Conservation (phyloP, 345 rosid genomes). For the Rhodamnia argentea region DNA sequence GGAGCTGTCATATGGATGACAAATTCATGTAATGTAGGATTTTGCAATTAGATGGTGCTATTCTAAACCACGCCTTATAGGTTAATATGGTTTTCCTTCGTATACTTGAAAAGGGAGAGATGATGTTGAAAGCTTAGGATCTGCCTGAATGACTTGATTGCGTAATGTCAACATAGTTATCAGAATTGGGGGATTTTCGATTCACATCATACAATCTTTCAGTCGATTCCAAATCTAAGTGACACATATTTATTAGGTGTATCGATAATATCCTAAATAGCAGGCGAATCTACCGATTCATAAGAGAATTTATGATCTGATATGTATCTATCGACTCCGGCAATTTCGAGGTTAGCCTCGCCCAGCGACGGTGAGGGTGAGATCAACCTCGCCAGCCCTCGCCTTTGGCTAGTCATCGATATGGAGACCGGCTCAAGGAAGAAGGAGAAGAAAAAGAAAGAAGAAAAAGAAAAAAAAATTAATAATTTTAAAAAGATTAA, state of each 20-base stretch:
- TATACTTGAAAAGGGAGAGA: background rate
- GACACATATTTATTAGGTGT: background rate
- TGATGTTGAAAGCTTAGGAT: background rate
- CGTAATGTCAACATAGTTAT: background rate
- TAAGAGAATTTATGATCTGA: rapidly evolving
- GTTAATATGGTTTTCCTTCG: background rate
- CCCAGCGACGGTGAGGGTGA: too few species aligned
- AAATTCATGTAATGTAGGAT: background rate
- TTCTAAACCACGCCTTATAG: background rate
- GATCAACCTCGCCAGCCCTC: too few species aligned
- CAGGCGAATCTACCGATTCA: background rate
- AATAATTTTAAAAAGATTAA: too few species aligned
- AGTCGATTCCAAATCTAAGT: background rate
- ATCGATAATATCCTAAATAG: background rate
- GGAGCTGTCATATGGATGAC: too few species aligned
- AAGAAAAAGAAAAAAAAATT: too few species aligned
- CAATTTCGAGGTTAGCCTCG: background rate
- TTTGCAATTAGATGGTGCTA: background rate
- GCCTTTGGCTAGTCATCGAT: too few species aligned
- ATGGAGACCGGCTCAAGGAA: too few species aligned
- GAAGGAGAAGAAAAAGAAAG: too few species aligned
- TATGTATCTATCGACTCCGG: background rate
- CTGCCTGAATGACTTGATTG: too few species aligned
- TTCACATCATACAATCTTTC: background rate
- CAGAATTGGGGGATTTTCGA: background rate